Conservation (phyloP, 2,329 filamentous ascomycete genomes). For the Dendryphion nanum region DNA sequence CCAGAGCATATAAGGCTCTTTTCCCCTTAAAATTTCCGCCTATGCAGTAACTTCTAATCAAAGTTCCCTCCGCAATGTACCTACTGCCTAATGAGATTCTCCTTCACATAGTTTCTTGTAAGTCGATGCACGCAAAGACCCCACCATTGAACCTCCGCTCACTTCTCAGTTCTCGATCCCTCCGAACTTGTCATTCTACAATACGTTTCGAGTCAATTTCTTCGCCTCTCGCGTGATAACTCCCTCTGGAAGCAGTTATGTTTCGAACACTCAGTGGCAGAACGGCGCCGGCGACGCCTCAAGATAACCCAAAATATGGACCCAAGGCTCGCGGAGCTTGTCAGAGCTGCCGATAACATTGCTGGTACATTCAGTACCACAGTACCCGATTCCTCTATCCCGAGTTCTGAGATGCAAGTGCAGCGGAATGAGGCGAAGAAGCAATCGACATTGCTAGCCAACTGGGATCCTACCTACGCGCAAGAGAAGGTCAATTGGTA, state of each 20-base stretch:
- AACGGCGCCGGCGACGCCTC: constrained; percentile 57
- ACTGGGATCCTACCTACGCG: constrained; percentile 80
- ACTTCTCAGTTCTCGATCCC: constrained; percentile 60
- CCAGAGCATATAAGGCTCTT: too few species aligned
- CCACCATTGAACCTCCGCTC: constrained; percentile 11
- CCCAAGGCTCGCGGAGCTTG: constrained; percentile 43
- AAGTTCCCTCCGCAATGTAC: too few species aligned
- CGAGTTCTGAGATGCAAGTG: constrained; percentile 30
- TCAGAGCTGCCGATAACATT: constrained; percentile 41
- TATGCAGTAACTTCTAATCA: too few species aligned
- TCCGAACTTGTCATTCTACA: constrained; percentile 67
- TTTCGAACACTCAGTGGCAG: constrained; percentile 68
- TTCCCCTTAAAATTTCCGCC: too few species aligned
- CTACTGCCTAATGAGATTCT: constrained; percentile 41
- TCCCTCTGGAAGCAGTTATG: constrained; percentile 74
- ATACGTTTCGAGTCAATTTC: constrained; percentile 65
- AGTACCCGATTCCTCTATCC: constrained; percentile 23
- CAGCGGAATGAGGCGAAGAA: constrained; percentile 37
- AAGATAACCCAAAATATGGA: constrained; percentile 36
- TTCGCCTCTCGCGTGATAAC: constrained; percentile 69
- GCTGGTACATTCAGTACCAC: constrained; percentile 20
- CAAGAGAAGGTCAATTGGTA: constrained; percentile 79
- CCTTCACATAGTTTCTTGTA: constrained; percentile 45
- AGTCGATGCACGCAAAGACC: constrained; percentile 11
- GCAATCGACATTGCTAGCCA: constrained; percentile 62